Evolutionary conservation across 2,329 filamentous ascomycete genomes (phyloP).

Genomic region (Alternaria atra): DNA sequence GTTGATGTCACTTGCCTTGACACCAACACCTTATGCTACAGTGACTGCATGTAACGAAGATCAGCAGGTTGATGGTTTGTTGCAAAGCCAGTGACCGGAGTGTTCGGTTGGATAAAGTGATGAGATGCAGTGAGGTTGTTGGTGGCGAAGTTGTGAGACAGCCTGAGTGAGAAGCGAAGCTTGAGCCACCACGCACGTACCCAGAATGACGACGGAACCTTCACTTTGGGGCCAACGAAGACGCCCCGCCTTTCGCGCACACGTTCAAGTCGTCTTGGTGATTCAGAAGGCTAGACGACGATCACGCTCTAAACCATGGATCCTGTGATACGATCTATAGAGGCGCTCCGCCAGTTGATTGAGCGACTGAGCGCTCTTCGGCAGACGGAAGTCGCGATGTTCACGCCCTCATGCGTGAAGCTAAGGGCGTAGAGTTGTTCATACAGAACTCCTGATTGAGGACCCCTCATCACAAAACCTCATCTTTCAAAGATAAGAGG

Average conservation of each 20-base stretch:
- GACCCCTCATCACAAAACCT: too few species aligned
- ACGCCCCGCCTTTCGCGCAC: neutral
- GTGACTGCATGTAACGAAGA: neutral
- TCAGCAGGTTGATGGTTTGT: neutral
- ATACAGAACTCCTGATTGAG: too few species aligned
- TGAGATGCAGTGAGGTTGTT: slow-evolving; percentile 1
- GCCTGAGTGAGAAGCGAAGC: slow-evolving; percentile 9
- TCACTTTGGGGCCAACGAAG: neutral
- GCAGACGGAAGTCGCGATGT: neutral
- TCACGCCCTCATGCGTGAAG: too few species aligned
- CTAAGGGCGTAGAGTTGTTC: too few species aligned
- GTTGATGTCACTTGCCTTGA: neutral
- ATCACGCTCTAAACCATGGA: neutral
- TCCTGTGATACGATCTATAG: neutral
- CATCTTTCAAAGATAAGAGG: too few species aligned
- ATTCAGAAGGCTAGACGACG: neutral
- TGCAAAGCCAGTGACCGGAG: neutral
- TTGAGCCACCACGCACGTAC: slow-evolving; percentile 2
- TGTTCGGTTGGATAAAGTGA: slow-evolving; percentile 11
- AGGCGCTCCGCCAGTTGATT: neutral
- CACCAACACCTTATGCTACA: neutral
- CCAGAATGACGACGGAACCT: neutral
- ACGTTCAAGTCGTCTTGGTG: neutral
- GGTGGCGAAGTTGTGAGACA: slow-evolving; percentile 15
- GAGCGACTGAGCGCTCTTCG: neutral